A percentile compares a stretch with the other conserved stretches of the same genome.
Evolutionary conservation across 1,284 basidiomycete species (phyloP).

Genomic region (Marasmius oreades): DNA sequence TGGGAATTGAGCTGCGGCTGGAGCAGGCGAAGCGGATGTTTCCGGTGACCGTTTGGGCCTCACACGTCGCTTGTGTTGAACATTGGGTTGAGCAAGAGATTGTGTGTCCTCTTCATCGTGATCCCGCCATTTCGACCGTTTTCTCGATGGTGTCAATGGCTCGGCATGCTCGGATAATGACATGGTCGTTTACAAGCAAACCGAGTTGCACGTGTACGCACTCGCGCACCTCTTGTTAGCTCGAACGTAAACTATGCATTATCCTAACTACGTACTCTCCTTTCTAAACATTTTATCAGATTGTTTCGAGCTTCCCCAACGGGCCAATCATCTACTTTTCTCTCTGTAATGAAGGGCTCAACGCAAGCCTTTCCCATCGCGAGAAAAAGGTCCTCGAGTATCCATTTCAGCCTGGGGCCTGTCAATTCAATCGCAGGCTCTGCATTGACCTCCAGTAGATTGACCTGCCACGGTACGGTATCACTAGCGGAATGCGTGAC

Average conservation of each 20-base stretch:
- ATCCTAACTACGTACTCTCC: conserved; percentile 28
- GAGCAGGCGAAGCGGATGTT: conserved; percentile 16
- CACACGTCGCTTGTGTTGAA: conserved; percentile 43
- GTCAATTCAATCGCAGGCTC: conserved; percentile 96
- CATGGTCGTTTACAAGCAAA: conserved; percentile 16
- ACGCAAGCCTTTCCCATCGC: conserved; percentile 70
- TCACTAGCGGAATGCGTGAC: conserved; percentile 47
- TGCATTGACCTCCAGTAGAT: conserved; percentile 89
- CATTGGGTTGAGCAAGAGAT: conserved; percentile 26
- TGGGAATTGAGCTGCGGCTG: neutral
- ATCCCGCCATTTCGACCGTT: conserved; percentile 68
- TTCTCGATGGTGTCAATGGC: conserved; percentile 49
- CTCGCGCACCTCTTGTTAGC: too few relatives aligned
- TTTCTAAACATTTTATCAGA: conserved; percentile 56
- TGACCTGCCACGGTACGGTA: conserved; percentile 50
- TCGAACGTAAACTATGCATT: neutral
- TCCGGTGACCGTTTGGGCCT: conserved; percentile 33
- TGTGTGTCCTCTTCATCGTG: conserved; percentile 31
- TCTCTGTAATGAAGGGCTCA: conserved; percentile 53
- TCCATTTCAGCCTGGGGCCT: conserved; percentile 77
- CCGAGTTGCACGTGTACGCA: too few relatives aligned
- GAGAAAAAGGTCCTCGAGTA: conserved; percentile 79
- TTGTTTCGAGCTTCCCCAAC: conserved; percentile 37
- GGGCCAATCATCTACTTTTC: conserved; percentile 24
- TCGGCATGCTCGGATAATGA: conserved; percentile 23